Evolutionary conservation across 2,329 filamentous ascomycete species (phyloP).

Genomic region (Sphaerostilbella broomeana): DNA sequence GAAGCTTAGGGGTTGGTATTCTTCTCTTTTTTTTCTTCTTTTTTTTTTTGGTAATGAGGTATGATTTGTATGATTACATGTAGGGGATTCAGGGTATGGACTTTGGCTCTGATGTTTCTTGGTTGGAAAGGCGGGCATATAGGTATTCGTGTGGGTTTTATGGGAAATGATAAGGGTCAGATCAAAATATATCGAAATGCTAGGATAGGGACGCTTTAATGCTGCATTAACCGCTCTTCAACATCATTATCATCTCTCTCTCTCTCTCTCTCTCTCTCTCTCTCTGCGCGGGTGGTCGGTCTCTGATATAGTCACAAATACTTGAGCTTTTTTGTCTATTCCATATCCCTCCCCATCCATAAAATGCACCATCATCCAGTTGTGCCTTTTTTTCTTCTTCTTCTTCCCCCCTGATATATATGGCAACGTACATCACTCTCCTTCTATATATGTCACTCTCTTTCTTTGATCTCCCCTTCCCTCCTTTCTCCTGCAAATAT

Average conservation of each 20-base stretch:
- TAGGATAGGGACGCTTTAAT: too few species aligned
- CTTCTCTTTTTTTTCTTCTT: not conserved
- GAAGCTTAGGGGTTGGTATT: not conserved
- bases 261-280: too few species aligned
- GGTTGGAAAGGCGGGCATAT: not conserved
- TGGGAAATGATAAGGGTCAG: too few species aligned
- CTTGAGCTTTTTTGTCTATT: constrained; percentile 4
- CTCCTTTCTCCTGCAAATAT: not conserved
- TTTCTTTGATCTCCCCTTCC: not conserved
- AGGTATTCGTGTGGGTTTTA: too few species aligned
- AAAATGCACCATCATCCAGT: not conserved
- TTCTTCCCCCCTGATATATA: not conserved
- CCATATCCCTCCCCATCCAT: not conserved
- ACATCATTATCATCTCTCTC: not conserved
- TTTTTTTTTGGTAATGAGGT: not conserved
- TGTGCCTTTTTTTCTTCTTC: constrained; percentile 2
- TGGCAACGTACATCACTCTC: not conserved
- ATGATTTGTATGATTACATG: too few species aligned
- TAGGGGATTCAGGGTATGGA: too few species aligned
- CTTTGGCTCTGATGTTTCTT: not conserved
- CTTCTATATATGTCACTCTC: not conserved
- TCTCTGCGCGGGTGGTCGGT: too few species aligned
- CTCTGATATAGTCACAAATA: too few species aligned
- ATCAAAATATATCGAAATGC: too few species aligned
- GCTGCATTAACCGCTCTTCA: too few species aligned